Conservation (phyloP, 768 basidiomycete species). For the Leucocoprinus birnbaumii region DNA sequence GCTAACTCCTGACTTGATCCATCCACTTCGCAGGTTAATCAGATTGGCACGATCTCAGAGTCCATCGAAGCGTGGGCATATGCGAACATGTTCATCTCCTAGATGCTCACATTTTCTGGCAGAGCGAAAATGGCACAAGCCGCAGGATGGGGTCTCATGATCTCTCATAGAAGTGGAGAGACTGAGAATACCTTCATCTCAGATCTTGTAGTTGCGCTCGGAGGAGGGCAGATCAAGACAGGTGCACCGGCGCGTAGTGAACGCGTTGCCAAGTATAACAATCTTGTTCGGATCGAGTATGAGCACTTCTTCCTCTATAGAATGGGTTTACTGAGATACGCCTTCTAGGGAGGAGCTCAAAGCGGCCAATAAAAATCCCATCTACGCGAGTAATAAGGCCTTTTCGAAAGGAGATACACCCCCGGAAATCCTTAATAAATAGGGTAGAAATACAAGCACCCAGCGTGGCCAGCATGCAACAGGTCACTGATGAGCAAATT, state of each 20-base stretch:
- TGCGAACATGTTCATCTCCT: not conserved
- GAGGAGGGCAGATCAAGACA: constrained; percentile 95
- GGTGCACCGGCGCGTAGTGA: constrained; percentile 95
- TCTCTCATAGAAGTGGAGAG: constrained; percentile 98
- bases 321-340: constrained; percentile 7
- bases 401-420: too few relatives aligned
- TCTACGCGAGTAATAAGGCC: constrained; percentile 77
- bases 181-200: constrained; percentile 97
- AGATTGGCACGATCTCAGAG: constrained; percentile 98
- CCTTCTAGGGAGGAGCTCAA: constrained; percentile 53
- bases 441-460: too few relatives aligned
- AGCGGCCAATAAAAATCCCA: constrained; percentile 53
- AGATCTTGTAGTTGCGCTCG: constrained; percentile 91
- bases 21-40: too few relatives aligned
- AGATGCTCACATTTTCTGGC: constrained; percentile 6
- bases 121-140: constrained; percentile 95
- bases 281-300: constrained; percentile 86
- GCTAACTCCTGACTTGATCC: too few relatives aligned
- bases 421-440: too few relatives aligned
- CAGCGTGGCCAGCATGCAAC: too few relatives aligned
- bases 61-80: constrained; percentile 96
- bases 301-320: constrained; percentile 21
- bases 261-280: constrained; percentile 95
- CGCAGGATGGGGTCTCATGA: constrained; percentile 99
- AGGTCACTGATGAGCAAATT: too few relatives aligned